Conservation (phyloP, 441 rosid genomes). For the Mallotus japonicus region DNA sequence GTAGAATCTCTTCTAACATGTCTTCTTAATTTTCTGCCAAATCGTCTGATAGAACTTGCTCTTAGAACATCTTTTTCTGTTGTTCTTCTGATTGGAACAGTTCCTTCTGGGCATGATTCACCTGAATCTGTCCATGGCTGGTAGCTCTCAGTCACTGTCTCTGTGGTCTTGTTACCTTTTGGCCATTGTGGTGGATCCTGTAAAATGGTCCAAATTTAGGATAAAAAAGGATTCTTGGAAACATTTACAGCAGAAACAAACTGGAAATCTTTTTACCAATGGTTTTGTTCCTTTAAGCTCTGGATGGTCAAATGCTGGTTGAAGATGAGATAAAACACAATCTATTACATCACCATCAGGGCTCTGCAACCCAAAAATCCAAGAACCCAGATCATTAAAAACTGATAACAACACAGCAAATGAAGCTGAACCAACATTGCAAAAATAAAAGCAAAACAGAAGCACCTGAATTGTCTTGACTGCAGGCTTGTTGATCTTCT, state of each 20-base stretch:
- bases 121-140: conserved; percentile 79
- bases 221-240: not conserved
- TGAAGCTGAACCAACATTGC: not conserved
- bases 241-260: conserved; percentile 6
- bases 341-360: conserved; percentile 85
- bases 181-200: conserved; percentile 90
- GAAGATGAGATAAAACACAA: conserved; percentile 71
- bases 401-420: not conserved
- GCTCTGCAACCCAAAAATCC: conserved; percentile 52
- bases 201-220: conserved; percentile 37
- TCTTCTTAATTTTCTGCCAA: conserved; percentile 65
- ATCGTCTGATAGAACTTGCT: conserved; percentile 57
- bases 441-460: not conserved
- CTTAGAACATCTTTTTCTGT: conserved; percentile 68
- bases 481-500: conserved; percentile 79
- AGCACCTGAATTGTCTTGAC: conserved; percentile 78
- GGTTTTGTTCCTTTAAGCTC: conserved; percentile 63
- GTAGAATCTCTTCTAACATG: conserved; percentile 71
- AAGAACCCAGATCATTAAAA: conserved; percentile 11
- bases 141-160: conserved; percentile 34
- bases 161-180: conserved; percentile 36
- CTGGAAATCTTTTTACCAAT: conserved; percentile 38
- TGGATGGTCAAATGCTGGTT: conserved; percentile 95
- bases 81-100: conserved; percentile 82
- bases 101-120: conserved; percentile 81